phyloP scores from a whole-genome alignment of 306 rosid genomes.

The Rosa persica region DNA sequence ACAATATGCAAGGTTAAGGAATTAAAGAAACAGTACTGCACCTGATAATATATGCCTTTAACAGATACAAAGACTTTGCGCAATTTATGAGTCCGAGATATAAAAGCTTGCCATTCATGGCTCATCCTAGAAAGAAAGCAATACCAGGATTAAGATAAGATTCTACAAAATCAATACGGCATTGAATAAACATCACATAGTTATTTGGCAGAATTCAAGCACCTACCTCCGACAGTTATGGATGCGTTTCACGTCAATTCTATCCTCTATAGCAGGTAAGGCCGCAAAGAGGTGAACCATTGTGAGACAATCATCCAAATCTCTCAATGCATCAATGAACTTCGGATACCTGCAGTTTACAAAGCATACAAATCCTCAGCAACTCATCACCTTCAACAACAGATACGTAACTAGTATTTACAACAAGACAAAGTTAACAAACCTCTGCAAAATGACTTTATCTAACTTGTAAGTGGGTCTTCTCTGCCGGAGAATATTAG shows the following conservation, averaged over 20 bases:
- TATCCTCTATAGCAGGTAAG: conserved; percentile 70
- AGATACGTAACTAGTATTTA: background rate
- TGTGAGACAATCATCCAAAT: conserved; percentile 88
- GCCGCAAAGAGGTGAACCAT: conserved; percentile 93
- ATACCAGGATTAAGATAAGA: background rate
- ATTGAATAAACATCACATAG: background rate
- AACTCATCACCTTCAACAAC: background rate
- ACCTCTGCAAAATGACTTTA: conserved; percentile 78
- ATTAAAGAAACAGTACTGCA: conserved; percentile 19
- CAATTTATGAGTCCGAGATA: conserved; percentile 72
- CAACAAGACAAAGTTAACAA: conserved; percentile 6
- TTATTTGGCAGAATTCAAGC: background rate
- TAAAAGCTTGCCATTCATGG: conserved; percentile 92
- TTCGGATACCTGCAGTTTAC: conserved; percentile 66
- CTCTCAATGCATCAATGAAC: conserved; percentile 86
- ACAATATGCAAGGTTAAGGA: background rate
- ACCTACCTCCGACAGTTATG: conserved; percentile 76
- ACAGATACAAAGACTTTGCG: conserved; percentile 86
- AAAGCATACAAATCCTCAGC: conserved; percentile 10
- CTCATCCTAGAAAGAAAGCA: conserved; percentile 53
- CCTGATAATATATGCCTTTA: conserved; percentile 95
- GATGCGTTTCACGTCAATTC: conserved; percentile 64
- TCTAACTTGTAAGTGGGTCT: conserved; percentile 64
- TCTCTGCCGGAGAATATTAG: conserved; percentile 46
- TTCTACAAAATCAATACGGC: background rate